A percentile compares a stretch with the other conserved stretches of the same genome.
These are phyloP conservation scores for Stereum hirsutum DNA, from an alignment of 1,284 basidiomycete species.

Conservation along the genomic window DNA sequence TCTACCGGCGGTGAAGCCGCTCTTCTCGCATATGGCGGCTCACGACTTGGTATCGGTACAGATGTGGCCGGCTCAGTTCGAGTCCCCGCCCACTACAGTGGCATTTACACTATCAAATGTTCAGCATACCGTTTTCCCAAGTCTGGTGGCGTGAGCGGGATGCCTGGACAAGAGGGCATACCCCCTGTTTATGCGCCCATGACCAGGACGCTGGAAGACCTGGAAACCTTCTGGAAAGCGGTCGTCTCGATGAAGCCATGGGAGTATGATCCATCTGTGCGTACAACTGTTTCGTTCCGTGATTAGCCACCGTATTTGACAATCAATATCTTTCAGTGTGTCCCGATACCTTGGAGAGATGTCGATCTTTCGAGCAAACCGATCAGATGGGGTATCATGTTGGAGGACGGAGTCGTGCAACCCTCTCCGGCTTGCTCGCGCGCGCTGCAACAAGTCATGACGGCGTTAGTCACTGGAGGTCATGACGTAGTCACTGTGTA, in stretches of 20 bases:
- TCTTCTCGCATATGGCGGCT: constrained; percentile 59
- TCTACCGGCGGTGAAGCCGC: constrained; percentile 68
- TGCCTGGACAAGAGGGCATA: constrained; percentile 51
- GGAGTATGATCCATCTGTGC: constrained; percentile 49
- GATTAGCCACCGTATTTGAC: background rate
- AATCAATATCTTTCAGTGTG: constrained; percentile 24
- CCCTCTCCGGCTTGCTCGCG: constrained; percentile 52
- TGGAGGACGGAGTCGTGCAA: constrained; percentile 40
- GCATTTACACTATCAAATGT: constrained; percentile 57
- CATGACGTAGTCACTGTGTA: constrained; percentile 45
- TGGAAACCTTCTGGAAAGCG: constrained; percentile 53
- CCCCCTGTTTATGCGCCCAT: constrained; percentile 56
- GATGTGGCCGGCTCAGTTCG: constrained; percentile 69
- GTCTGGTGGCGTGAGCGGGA: constrained; percentile 6
- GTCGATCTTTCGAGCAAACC: constrained; percentile 33
- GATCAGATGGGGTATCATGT: constrained; percentile 45
- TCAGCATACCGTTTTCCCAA: constrained; percentile 15
- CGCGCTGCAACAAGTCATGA: constrained; percentile 42
- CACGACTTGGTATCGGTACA: constrained; percentile 65
- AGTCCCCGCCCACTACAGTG: constrained; percentile 66
- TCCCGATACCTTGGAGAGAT: constrained; percentile 46
- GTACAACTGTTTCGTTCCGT: no score
- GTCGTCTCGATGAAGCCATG: constrained; percentile 50
- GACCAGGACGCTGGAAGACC: constrained; percentile 58
- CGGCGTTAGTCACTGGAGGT: constrained; percentile 35